These are phyloP conservation scores for Lactuca sativa DNA, from an alignment of 129 eudicot species.

Conservation along the genomic window DNA sequence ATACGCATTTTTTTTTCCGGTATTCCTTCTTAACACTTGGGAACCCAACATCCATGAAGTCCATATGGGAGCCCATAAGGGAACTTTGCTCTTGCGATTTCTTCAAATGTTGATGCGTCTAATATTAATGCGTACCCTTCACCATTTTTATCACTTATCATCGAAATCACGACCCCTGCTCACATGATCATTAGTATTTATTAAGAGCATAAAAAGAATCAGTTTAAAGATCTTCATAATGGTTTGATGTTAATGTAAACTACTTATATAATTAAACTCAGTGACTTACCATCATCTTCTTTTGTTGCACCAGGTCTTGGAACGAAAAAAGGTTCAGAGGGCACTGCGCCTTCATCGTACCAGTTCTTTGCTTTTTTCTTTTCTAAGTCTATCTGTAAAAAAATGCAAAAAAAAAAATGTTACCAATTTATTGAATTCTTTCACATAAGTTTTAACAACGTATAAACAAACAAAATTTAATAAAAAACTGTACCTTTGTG, in stretches of 20 bases:
- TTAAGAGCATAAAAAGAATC: neutral
- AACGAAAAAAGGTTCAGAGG: slow-evolving; percentile 94
- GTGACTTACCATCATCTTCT: slow-evolving; percentile 85
- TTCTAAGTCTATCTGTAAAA: slow-evolving; percentile 65
- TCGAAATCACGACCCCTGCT: slow-evolving; percentile 86
- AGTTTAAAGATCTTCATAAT: neutral
- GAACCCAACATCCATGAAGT: slow-evolving; percentile 98
- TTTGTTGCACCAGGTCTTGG: slow-evolving; percentile 83
- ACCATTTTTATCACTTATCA: slow-evolving; percentile 80
- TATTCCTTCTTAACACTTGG: slow-evolving; percentile 38
- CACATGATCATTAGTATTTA: neutral
- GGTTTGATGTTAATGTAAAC: neutral
- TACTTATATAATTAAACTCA: neutral
- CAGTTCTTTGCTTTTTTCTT: slow-evolving; percentile 82
- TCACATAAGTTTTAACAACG: neutral
- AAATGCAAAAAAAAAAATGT: neutral
- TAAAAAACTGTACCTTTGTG: slow-evolving; percentile 61
- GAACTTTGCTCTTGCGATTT: slow-evolving; percentile 95
- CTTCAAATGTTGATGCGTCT: slow-evolving; percentile 79
- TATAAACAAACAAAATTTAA: neutral
- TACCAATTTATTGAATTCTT: neutral
- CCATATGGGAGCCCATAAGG: slow-evolving; percentile 99
- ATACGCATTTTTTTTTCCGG: neutral
- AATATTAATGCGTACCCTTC: slow-evolving; percentile 82
- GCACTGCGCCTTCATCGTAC: slow-evolving; percentile 79